Evolutionary conservation across 768 basidiomycete species (phyloP).

Genomic region (Floccularia luteovirens): DNA sequence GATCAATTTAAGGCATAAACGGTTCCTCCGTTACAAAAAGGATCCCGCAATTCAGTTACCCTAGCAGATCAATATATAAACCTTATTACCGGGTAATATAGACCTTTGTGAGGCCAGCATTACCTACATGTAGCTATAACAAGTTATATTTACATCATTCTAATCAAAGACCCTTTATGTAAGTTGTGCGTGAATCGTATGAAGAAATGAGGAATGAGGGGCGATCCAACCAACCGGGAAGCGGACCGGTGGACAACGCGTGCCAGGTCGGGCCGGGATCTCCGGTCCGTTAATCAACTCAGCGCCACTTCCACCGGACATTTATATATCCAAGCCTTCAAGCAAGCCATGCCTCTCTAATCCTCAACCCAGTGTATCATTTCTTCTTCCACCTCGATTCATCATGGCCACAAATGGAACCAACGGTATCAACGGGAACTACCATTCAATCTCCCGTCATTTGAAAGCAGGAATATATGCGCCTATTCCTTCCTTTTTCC

Average conservation of each 20-base stretch:
- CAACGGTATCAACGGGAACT: conserved; percentile 19
- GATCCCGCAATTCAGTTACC: too few species aligned
- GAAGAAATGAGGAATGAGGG: too few species aligned
- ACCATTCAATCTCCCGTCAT: conserved; percentile 35
- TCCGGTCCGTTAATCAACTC: conserved; percentile 12
- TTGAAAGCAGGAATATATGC: conserved; percentile 75
- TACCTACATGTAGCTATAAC: too few species aligned
- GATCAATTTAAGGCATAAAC: too few species aligned
- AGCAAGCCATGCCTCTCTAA: conserved; percentile 7
- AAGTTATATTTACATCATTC: too few species aligned
- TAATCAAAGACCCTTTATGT: too few species aligned
- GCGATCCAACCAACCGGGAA: too few species aligned
- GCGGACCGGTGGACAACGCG: conserved; percentile 14
- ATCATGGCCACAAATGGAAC: conserved; percentile 37
- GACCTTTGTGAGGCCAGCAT: too few species aligned
- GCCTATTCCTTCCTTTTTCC: conserved; percentile 84
- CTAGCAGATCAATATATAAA: too few species aligned
- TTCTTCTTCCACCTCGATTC: conserved; percentile 6
- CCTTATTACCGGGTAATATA: too few species aligned
- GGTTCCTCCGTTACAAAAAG: too few species aligned
- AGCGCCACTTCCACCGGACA: conserved; percentile 6
- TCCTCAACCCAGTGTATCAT: conserved; percentile 4
- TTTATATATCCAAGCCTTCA: conserved; percentile 14
- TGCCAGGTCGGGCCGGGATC: conserved; percentile 15
- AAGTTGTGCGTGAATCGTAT: too few species aligned